Evolutionary conservation across 352 stramenopile genomes (phyloP).

Genomic region (Phytophthora citrophthora): DNA sequence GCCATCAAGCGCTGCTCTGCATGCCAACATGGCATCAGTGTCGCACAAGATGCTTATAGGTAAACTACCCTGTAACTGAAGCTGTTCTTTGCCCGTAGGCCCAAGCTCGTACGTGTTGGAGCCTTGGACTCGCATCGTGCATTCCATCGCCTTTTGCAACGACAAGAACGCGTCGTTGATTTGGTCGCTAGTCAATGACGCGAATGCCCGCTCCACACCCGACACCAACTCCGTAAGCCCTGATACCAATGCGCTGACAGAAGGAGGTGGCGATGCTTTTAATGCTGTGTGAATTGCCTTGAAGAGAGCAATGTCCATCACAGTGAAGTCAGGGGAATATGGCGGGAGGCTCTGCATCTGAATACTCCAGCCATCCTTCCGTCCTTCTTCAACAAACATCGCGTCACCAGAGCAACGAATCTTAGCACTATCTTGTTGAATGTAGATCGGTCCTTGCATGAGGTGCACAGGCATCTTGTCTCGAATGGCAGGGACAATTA

Average conservation of each 20-base stretch:
- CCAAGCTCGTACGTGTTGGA: constrained; percentile 53
- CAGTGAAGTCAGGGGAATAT: constrained; percentile 52
- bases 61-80: constrained; percentile 45
- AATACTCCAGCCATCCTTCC: constrained; percentile 46
- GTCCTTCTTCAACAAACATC: constrained; percentile 42
- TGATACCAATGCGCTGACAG: constrained; percentile 7
- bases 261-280: constrained; percentile 20
- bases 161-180: constrained; percentile 50
- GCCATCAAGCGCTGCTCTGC: constrained; percentile 32
- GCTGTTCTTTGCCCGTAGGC: constrained; percentile 31
- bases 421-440: constrained; percentile 53
- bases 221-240: constrained; percentile 37
- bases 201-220: constrained; percentile 34
- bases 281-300: constrained; percentile 34
- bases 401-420: constrained; percentile 42
- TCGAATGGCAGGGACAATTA: constrained; percentile 43
- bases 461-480: constrained; percentile 40
- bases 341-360: constrained; percentile 44
- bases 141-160: constrained; percentile 52
- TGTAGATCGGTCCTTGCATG: constrained; percentile 41
- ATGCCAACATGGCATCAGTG: constrained; percentile 36
- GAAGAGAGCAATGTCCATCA: constrained; percentile 47
- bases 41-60: constrained; percentile 48
- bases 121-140: constrained; percentile 49
- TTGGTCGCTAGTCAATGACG: constrained; percentile 33